Evolutionary conservation across 257 asterid genomes (phyloP), one percentile per base, ranked within the genome.

Genomic region (Nyctanthes arbortristis): DNA sequence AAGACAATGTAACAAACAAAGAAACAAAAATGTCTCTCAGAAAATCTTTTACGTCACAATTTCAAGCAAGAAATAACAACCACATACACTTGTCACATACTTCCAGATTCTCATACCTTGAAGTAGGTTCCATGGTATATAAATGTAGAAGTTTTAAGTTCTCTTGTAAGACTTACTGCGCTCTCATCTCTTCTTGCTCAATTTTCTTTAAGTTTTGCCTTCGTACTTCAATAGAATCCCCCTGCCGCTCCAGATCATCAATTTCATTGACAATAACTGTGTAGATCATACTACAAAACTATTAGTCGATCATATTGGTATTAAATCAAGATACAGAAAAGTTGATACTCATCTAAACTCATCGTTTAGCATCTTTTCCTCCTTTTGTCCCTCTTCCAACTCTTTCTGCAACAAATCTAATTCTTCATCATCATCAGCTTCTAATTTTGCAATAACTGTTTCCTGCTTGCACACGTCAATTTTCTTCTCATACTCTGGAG

Each of bases 291-390:
- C 70, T 27, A 63, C 30, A 69, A 1, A 35, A 62, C 25, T 59
- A 73, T 77, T 76, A 78, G 75, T 59, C 57, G 63, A 49, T 75
- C 75, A 37, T 39, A 59, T 24, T 11, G 30, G 57, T 37, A 67
- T 47, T 37, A 67, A 54, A 54, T 52, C 63, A 62, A 36, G 37
- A 57, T 72, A 28, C 40, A 33, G 33, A 75, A 69, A 56, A 67
- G 59, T 56, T 14, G 69, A 43, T 74, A 88, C 98, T 82, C 79
- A 93, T 90, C 98, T 93, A 69, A 90, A 89, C 79, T 93, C 96
- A 77, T 82, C 93, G 55, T 80, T 77, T 27, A 87, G 84, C 63
- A 45, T 61, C 29, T 34, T 79, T 69, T 90, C 97, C 69, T 66
- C 78, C 61, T 71, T 78, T 32, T 84, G 80, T 64, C 71, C 83